Evolutionary conservation across 225 moss, liverwort and hornwort genomes (phyloP).

Genomic region (Marchantia paleacea): DNA sequence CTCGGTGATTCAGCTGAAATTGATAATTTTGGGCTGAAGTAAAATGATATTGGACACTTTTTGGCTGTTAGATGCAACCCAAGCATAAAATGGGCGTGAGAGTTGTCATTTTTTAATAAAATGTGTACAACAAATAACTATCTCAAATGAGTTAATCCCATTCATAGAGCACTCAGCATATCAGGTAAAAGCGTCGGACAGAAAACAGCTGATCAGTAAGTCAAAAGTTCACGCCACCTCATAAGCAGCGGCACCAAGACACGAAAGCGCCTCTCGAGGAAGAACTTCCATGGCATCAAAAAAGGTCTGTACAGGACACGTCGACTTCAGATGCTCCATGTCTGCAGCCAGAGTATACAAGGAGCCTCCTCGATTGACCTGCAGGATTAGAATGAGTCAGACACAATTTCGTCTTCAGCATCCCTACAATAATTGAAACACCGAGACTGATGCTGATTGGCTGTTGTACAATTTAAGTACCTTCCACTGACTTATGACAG

Average conservation of each 20-base stretch:
- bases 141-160: not conserved
- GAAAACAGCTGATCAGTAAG: not conserved
- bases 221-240: slow-evolving; percentile 43
- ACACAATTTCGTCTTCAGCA: not conserved
- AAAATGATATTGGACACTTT: too few species aligned
- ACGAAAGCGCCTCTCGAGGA: slow-evolving; percentile 82
- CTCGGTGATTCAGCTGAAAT: too few species aligned
- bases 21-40: too few species aligned
- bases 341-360: slow-evolving; percentile 58
- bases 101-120: not conserved
- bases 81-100: too few species aligned
- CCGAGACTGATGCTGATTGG: too few species aligned
- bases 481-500: too few species aligned
- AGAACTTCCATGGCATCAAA: slow-evolving; percentile 49
- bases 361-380: slow-evolving; percentile 55
- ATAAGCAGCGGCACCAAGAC: slow-evolving; percentile 83
- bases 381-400: not conserved
- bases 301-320: slow-evolving; percentile 47
- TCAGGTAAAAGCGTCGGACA: not conserved
- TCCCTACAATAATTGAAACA: slow-evolving; percentile 7
- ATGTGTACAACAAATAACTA: not conserved
- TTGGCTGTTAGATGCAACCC: too few species aligned
- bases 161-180: too few species aligned
- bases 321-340: slow-evolving; percentile 59
- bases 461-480: not conserved